Base-by-base conservation (phyloP, 2,329 filamentous ascomycete species). In the Colletotrichum melonis region DNA sequence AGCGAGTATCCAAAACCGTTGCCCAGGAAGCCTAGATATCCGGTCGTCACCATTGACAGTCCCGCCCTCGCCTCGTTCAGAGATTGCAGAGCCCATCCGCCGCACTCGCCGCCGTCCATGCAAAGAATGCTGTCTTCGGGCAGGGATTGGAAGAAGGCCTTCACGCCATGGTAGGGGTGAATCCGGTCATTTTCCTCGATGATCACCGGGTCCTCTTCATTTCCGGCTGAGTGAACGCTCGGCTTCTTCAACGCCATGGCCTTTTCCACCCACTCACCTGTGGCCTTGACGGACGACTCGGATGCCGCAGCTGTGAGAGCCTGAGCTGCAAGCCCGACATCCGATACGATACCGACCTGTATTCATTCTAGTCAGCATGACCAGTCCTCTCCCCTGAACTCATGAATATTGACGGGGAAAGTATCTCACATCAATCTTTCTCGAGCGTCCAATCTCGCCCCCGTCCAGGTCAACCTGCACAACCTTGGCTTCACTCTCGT, bases 1-100 rank as follows among this genome's bases (percentile, higher is more conserved):
- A 69, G 67, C 3, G 67, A 69, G 11, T 69, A 69, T 22, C 67
- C 67, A n/a, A 64, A 69, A 4, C 67, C 67, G 9, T 69, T 69
- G 11, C 67, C 67, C 2, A 69, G 14, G 28, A 64, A 69, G 14
- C 67, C 67, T 1, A 69, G 22, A 22, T 69, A 69, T 1, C 67
- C 67, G 1, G 67, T 69, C 8, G 67, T 57, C 16, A 58, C 38
- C 52, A 69, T 69, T 11, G 67, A 65, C 5, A 69, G 60, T 7
- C 32, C 26, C 5, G 60, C 32, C 14, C 28, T 65, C 2, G 67
- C 67, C 14, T 69, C 60, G 12, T 69, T 54, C 11, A 69, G 28
- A 26, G 60, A 69, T 35, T 69, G 67, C 4, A 58, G 19, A 5
- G 67, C 67, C 67, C 67, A 65, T 57, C 60, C 67, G 26, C 67